A percentile compares a stretch with the other conserved stretches of the same genome.
These are phyloP conservation scores for Penicillium sp. DNA, from an alignment of 2,329 filamentous ascomycete genomes.

Conservation along the genomic window DNA sequence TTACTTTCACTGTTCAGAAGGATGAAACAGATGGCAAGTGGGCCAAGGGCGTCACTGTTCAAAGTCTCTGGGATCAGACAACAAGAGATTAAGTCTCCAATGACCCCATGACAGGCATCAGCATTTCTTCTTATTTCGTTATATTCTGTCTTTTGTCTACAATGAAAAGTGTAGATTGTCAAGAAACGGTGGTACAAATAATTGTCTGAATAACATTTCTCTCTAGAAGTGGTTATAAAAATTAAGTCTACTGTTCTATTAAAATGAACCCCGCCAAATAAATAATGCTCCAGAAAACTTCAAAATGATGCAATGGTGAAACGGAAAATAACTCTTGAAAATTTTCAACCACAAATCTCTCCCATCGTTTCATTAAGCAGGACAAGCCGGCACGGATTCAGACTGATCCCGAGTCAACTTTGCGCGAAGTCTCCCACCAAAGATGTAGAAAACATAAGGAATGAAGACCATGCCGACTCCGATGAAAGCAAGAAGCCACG, in stretches of 20 bases:
- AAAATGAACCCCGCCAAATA: neutral
- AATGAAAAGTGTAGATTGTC: neutral
- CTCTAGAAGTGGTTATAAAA: neutral
- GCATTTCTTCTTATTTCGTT: neutral
- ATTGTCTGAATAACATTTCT: neutral
- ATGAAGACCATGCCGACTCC: constrained; percentile 23
- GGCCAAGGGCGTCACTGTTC: constrained; percentile 49
- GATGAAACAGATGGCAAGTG: constrained; percentile 47
- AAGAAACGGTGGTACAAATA: neutral
- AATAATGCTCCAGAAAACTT: too few species aligned
- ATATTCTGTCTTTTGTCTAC: neutral
- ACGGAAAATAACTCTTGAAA: neutral
- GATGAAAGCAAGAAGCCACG: constrained; percentile 62
- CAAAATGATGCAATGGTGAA: neutral
- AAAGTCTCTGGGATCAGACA: constrained; percentile 53
- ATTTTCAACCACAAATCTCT: neutral
- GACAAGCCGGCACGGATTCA: neutral
- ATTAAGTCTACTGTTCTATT: neutral
- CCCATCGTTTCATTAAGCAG: neutral
- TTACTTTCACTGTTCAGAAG: constrained; percentile 49
- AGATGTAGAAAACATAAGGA: constrained; percentile 22
- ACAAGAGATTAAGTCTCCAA: constrained; percentile 3
- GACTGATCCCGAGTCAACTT: constrained; percentile 3
- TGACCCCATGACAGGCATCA: neutral
- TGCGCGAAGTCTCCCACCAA: constrained; percentile 15